Evolutionary conservation across 176 grass and related monocot species (phyloP).

Genomic region (Carex kokanica): DNA sequence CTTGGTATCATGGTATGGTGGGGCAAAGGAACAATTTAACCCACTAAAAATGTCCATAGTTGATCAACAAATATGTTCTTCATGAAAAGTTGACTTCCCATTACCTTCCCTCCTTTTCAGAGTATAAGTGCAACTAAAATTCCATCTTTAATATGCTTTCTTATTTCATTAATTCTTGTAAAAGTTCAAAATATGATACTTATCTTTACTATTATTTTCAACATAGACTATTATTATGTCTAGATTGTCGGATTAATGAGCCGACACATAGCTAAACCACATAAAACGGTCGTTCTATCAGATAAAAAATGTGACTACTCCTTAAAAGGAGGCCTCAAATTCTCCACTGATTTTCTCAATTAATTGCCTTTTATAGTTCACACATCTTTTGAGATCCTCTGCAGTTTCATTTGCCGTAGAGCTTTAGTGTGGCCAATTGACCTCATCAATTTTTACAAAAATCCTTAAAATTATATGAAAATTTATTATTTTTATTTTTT

Average conservation of each 20-base stretch:
- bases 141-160: neutral
- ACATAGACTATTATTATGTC: neutral
- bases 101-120: neutral
- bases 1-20: neutral
- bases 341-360: neutral
- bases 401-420: too few species aligned
- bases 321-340: neutral
- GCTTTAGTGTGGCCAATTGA: too few species aligned
- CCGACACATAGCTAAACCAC: neutral
- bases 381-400: too few species aligned
- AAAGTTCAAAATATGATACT: too few species aligned
- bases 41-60: neutral
- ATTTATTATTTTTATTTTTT: too few species aligned
- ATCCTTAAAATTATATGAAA: too few species aligned
- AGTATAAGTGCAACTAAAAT: neutral
- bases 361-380: slow-evolving; percentile 4
- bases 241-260: neutral
- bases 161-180: neutral
- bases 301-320: neutral
- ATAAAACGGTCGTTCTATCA: neutral
- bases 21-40: neutral
- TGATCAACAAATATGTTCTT: neutral
- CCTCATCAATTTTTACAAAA: too few species aligned
- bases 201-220: neutral
- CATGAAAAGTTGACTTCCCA: neutral